Base-by-base conservation (phyloP, 139 green algal species). In the Marvania coccoides region DNA sequence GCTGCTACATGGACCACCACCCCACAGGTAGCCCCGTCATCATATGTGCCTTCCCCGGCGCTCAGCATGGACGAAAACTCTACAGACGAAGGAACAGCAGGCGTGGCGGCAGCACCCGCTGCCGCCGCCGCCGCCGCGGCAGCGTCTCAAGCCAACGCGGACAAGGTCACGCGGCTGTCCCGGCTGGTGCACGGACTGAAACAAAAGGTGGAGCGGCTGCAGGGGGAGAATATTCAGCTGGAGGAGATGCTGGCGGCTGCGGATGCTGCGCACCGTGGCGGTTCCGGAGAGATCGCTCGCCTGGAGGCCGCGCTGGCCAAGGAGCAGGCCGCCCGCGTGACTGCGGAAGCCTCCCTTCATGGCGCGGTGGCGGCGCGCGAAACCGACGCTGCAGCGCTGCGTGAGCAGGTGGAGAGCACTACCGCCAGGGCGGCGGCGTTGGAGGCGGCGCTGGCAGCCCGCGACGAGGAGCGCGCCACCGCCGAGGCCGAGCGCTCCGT, bases 221-320 rank as follows among this genome's bases (percentile, higher is more conserved):
- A 34, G 10, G 77, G 58, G 26, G 82, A 93, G 72, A 90, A 88
- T 47, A 45, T 76, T 73, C 83, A 91, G 70, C 72, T 92, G 14
- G 86, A 92, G 68, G 85, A 91, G 24, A 67, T 91, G 71, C 70
- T 92, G 58, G 58, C 65, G 3, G 30, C 62, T 1, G 78, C 83
- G 23, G 85, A 91, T 37, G 63, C 67, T 12, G 47, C 37, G 37
- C 66, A 73, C 29, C 71, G 71, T 37, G 63, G 74, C 61, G 40
- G 58, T 42, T 29, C 37, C 47, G 46, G 45, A 23, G 63, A 85
- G 58, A 63, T 85, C 23, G 42, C 58, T 5, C 65, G 62, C 3
- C 24, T 82, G 47, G 64, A 80, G 51, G 74, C 76, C 7, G 63
- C 63, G 34, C 58, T 84, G n/a, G 61, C 61, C 4, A 37, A 35